A percentile compares a stretch with the other conserved stretches of the same genome.
Conservation (phyloP, 176 grass and related monocot species). For the Bromus sterilis region DNA sequence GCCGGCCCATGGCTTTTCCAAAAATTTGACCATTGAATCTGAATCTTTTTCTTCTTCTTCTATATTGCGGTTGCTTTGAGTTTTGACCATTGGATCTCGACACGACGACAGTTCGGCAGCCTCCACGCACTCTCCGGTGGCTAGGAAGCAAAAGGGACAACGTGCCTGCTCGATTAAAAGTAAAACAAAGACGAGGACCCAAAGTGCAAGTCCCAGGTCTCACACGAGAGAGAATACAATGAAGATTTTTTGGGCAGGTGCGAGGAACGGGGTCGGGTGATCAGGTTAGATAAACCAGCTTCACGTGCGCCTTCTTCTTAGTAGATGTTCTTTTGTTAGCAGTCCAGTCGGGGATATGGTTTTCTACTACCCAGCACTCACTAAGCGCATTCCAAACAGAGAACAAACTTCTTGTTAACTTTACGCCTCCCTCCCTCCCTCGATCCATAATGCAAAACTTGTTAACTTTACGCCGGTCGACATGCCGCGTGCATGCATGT, state of each 20-base stretch:
- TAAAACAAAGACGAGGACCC: not conserved
- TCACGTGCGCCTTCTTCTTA: conserved; percentile 9
- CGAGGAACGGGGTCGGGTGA: not conserved
- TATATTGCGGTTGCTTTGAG: not conserved
- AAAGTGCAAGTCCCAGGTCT: not conserved
- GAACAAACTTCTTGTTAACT: not conserved
- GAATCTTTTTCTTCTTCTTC: not conserved
- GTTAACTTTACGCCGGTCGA: not conserved
- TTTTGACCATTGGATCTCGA: not conserved
- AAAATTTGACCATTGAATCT: not conserved
- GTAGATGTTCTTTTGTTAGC: no score
- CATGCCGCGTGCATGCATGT: not conserved
- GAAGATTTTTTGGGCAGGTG: not conserved
- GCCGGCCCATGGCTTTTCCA: not conserved
- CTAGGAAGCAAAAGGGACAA: not conserved
- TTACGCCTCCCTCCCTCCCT: not conserved
- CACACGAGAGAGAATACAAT: not conserved
- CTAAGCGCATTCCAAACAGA: not conserved
- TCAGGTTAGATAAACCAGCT: not conserved
- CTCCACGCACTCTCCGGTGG: not conserved
- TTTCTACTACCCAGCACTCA: not conserved
- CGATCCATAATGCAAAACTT: not conserved
- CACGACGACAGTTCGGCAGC: not conserved
- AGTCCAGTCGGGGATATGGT: no score
- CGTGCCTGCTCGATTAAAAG: not conserved